Conservation (phyloP, 495 filamentous ascomycete species). For the Penicillium paradoxum region DNA sequence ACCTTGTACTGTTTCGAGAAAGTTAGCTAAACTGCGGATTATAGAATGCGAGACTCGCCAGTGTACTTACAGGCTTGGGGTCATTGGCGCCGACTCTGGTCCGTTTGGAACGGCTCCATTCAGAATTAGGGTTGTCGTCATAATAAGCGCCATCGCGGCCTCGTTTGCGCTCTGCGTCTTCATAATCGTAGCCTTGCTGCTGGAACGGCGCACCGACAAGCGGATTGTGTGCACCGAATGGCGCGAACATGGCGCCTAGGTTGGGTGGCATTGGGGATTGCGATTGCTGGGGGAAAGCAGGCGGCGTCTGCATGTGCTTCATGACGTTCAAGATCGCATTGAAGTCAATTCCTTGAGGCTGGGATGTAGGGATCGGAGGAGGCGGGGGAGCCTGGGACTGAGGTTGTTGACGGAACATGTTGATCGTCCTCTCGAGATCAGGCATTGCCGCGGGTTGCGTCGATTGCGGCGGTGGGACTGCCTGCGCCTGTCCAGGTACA, state of each 20-base stretch:
- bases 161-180: slow-evolving; percentile 45
- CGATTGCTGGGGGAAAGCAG: slow-evolving; percentile 23
- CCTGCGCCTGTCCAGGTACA: slow-evolving; percentile 28
- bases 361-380: slow-evolving; percentile 25
- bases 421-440: slow-evolving; percentile 40
- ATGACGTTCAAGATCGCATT: slow-evolving; percentile 35
- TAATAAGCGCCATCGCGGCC: slow-evolving; percentile 31
- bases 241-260: slow-evolving; percentile 48
- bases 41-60: neutral
- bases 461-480: slow-evolving; percentile 27
- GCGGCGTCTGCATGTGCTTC: slow-evolving; percentile 31
- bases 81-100: slow-evolving; percentile 24
- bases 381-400: slow-evolving; percentile 30
- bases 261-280: slow-evolving; percentile 33
- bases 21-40: slow-evolving; percentile 13
- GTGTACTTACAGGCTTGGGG: slow-evolving; percentile 32
- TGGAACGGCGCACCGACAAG: slow-evolving; percentile 18
- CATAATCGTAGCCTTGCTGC: slow-evolving; percentile 25
- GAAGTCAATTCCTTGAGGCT: slow-evolving; percentile 28
- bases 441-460: slow-evolving; percentile 22
- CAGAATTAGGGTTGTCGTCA: slow-evolving; percentile 28
- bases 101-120: slow-evolving; percentile 32
- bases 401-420: slow-evolving; percentile 41
- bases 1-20: slow-evolving; percentile 30
- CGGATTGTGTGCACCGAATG: slow-evolving; percentile 38